These are phyloP conservation scores for Hericium erinaceus DNA, from an alignment of 768 basidiomycete genomes.

Conservation along the genomic window DNA sequence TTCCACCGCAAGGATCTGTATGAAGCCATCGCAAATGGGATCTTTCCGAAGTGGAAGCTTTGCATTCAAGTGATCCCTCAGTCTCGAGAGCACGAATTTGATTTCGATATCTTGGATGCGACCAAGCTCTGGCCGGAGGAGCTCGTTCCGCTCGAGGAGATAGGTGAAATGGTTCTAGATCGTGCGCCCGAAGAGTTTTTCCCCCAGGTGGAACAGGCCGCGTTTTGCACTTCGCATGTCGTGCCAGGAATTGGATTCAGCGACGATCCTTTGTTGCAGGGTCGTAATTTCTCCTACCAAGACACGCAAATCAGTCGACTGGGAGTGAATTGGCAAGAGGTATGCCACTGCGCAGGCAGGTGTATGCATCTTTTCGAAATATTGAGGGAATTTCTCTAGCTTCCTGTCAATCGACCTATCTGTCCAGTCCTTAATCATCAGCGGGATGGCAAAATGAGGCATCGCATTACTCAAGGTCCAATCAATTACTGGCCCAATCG, in stretches of 20 bases:
- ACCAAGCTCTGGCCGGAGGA: constrained; percentile 86
- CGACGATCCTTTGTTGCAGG: constrained; percentile 75
- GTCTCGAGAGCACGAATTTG: constrained; percentile 68
- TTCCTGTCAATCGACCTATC: constrained; percentile 77
- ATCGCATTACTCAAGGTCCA: constrained; percentile 44
- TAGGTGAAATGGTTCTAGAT: constrained; percentile 67
- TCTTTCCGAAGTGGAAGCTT: constrained; percentile 70
- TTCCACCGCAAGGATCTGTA: constrained; percentile 82
- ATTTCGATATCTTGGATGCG: constrained; percentile 81
- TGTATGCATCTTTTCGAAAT: background rate
- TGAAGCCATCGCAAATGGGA: constrained; percentile 70
- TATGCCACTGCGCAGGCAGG: constrained; percentile 14
- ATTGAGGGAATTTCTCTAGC: constrained; percentile 23
- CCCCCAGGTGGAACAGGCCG: constrained; percentile 81
- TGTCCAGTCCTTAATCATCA: constrained; percentile 68
- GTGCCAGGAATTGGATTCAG: constrained; percentile 55
- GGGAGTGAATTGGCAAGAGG: constrained; percentile 73
- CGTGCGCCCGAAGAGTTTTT: constrained; percentile 68
- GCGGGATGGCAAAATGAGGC: constrained; percentile 51
- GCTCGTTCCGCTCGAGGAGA: constrained; percentile 62
- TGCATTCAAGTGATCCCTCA: constrained; percentile 68
- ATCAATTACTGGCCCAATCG: constrained; percentile 86
- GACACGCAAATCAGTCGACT: constrained; percentile 79
- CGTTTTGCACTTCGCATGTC: constrained; percentile 64
- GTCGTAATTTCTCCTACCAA: constrained; percentile 80